Percentiles rank a stretch among this genome's conserved stretches.
Evolutionary conservation across 2,329 filamentous ascomycete species (phyloP).

Genomic region (Tolypocladium sp.): DNA sequence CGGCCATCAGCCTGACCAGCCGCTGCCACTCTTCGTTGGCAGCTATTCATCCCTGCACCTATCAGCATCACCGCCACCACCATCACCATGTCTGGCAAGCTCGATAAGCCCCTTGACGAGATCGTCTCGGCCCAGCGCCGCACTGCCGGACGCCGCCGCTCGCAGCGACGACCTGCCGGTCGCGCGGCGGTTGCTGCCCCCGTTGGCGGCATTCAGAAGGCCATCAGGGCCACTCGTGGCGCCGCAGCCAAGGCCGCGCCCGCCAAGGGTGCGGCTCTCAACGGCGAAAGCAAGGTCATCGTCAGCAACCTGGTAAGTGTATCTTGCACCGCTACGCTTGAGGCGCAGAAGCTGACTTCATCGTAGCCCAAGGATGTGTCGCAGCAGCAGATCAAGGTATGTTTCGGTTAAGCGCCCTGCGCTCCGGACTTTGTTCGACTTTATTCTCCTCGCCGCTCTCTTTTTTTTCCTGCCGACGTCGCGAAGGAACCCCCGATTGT

Average conservation of each 20-base stretch:
- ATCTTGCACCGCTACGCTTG: background rate
- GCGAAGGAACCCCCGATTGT: constrained; percentile 3
- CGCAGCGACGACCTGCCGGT: constrained; percentile 39
- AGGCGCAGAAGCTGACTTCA: background rate
- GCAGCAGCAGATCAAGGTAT: constrained; percentile 99
- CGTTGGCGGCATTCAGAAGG: constrained; percentile 81
- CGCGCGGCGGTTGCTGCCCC: constrained; percentile 55
- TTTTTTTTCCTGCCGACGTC: constrained; percentile 22
- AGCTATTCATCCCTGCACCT: background rate
- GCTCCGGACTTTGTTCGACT: constrained; percentile 66
- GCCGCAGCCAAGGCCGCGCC: constrained; percentile 52
- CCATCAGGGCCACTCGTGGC: constrained; percentile 51
- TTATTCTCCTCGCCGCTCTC: constrained; percentile 27
- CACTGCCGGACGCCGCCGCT: constrained; percentile 45
- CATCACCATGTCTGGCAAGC: constrained; percentile 78
- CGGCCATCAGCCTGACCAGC: background rate
- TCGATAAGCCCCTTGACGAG: constrained; percentile 95
- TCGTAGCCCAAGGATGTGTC: constrained; percentile 87
- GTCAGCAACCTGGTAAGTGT: constrained; percentile 90
- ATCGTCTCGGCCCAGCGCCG: constrained; percentile 74
- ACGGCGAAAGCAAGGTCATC: constrained; percentile 88
- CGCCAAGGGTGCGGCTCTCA: constrained; percentile 50
- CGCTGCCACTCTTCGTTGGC: background rate
- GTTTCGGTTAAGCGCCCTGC: constrained; percentile 75
- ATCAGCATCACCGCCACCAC: constrained; percentile 12